phyloP scores from a whole-genome alignment of 2,329 filamentous ascomycete genomes.

The Talaromyces albobiverticillius region DNA sequence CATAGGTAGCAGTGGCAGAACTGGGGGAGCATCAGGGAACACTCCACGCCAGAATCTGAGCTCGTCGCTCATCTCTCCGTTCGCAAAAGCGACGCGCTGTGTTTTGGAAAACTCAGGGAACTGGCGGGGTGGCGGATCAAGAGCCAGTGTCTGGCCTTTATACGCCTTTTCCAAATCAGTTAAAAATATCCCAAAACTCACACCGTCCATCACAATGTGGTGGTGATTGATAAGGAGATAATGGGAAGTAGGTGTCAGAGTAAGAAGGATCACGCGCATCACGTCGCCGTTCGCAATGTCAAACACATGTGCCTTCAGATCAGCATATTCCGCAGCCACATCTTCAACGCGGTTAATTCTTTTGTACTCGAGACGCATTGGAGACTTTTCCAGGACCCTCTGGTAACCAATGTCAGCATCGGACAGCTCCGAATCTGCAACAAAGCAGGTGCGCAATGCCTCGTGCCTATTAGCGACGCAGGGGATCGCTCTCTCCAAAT shows the following conservation, averaged over 20 bases:
- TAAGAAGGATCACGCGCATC: conserved; percentile 34
- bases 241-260: conserved; percentile 22
- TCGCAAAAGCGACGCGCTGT: conserved; percentile 18
- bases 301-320: conserved; percentile 24
- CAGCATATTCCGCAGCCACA: conserved; percentile 18
- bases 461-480: conserved; percentile 25
- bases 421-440: too few relatives aligned
- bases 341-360: conserved; percentile 22
- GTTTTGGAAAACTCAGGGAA: conserved; percentile 34
- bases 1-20: conserved; percentile 35
- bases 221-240: conserved; percentile 45
- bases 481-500: conserved; percentile 29
- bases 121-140: conserved; percentile 31
- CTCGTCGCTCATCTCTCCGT: conserved; percentile 26
- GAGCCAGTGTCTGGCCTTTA: conserved; percentile 33
- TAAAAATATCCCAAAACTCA: conserved; percentile 38
- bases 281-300: conserved; percentile 33
- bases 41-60: conserved; percentile 34
- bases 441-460: conserved; percentile 22
- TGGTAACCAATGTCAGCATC: conserved; percentile 20
- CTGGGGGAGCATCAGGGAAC: conserved; percentile 22
- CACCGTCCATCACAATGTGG: conserved; percentile 50
- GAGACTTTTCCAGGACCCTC: conserved; percentile 19
- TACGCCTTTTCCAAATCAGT: conserved; percentile 14
- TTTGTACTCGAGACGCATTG: conserved; percentile 24